Conservation (phyloP, 441 rosid species). For the Geranium incanum region DNA sequence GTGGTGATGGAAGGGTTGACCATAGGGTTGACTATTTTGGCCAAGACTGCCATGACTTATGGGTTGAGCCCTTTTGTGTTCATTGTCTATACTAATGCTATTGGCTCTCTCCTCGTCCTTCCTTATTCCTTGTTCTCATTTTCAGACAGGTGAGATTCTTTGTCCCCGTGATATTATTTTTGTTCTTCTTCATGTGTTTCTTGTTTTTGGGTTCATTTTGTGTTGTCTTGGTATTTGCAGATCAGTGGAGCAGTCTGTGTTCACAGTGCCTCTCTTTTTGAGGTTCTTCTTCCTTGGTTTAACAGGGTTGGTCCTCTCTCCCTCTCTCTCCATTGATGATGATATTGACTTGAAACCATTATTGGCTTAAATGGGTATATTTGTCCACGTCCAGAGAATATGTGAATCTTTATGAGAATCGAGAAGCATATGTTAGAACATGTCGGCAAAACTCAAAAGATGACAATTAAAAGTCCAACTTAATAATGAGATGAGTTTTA, state of each 20-base stretch:
- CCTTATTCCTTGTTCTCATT: conserved; percentile 59
- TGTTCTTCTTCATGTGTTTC: neutral
- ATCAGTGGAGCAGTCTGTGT: conserved; percentile 21
- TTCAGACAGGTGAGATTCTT: conserved; percentile 30
- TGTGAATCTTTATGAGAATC: too few species aligned
- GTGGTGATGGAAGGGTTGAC: conserved; percentile 63
- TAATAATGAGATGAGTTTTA: too few species aligned
- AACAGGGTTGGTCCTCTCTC: conserved; percentile 45
- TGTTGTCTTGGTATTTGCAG: conserved; percentile 27
- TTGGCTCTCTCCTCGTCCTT: conserved; percentile 47
- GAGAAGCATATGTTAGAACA: too few species aligned
- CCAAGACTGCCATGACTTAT: conserved; percentile 46
- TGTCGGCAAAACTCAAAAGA: too few species aligned
- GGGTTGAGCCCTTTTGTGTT: conserved; percentile 81
- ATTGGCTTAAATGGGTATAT: too few species aligned
- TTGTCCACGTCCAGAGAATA: too few species aligned
- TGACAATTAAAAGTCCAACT: too few species aligned
- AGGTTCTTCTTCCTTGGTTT: conserved; percentile 65
- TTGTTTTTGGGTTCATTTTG: neutral
- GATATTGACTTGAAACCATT: too few species aligned
- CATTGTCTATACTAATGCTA: conserved; percentile 53
- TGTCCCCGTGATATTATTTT: too few species aligned
- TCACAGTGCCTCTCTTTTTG: conserved; percentile 39
- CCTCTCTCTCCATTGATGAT: neutral
- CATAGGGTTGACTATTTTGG: conserved; percentile 57